Evolutionary conservation across 768 basidiomycete genomes (phyloP).

Genomic region (Crepidotus variabilis): DNA sequence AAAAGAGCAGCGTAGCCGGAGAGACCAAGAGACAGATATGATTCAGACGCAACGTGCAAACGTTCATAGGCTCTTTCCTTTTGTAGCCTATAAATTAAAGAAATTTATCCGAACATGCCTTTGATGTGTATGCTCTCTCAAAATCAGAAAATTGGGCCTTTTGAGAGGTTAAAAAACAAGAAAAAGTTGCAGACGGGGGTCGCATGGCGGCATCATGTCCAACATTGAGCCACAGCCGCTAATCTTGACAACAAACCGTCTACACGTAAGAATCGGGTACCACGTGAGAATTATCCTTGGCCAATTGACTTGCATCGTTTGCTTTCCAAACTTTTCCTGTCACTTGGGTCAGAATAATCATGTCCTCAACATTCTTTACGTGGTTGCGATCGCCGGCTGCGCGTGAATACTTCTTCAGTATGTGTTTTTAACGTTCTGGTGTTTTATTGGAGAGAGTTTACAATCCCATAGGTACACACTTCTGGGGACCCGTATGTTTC

Average conservation of each 20-base stretch:
- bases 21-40: conserved; percentile 9
- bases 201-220: conserved; percentile 2
- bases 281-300: conserved; percentile 4
- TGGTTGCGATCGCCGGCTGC: conserved; percentile 93
- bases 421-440: conserved; percentile 25
- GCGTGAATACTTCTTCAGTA: conserved; percentile 93
- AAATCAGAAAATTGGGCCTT: not conserved
- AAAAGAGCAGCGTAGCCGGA: conserved; percentile 4
- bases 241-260: not conserved
- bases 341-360: conserved; percentile 27
- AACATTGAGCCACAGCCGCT: not conserved
- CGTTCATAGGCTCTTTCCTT: conserved; percentile 31
- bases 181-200: not conserved
- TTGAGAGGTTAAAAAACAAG: not conserved
- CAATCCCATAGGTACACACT: conserved; percentile 77
- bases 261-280: not conserved
- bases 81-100: conserved; percentile 9
- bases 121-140: not conserved
- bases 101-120: not conserved
- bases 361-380: conserved; percentile 82
- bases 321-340: not conserved
- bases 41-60: conserved; percentile 17
- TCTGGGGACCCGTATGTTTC: conserved; percentile 90
- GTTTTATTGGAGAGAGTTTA: conserved; percentile 5
- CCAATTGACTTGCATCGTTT: not conserved